A percentile compares a stretch with the other conserved stretches of the same genome.
Evolutionary conservation across 2,329 filamentous ascomycete species (phyloP).

Genomic region (Rhytidhysteron rufulum): DNA sequence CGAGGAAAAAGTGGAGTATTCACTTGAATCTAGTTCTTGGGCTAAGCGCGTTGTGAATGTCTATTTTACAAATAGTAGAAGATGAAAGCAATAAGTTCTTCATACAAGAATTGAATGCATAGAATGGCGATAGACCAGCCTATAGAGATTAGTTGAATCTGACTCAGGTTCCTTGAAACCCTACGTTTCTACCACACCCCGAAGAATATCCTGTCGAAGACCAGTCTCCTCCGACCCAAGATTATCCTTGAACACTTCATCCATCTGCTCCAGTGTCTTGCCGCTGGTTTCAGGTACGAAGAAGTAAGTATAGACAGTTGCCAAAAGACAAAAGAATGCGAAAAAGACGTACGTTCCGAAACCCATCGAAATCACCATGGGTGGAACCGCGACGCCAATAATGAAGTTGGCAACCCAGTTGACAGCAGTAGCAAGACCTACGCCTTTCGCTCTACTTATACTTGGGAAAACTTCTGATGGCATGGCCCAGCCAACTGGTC

Average conservation of each 20-base stretch:
- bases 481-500: slow-evolving; percentile 49
- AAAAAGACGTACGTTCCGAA: slow-evolving; percentile 42
- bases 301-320: slow-evolving; percentile 32
- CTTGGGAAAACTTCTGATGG: slow-evolving; percentile 62
- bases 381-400: slow-evolving; percentile 61
- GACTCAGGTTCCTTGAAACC: no score
- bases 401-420: slow-evolving; percentile 66
- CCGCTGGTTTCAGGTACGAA: slow-evolving; percentile 34
- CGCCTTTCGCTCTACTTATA: slow-evolving; percentile 60
- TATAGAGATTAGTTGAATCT: no score
- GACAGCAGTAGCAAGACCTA: slow-evolving; percentile 59
- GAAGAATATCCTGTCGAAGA: no score
- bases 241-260: slow-evolving; percentile 35
- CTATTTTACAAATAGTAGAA: no score
- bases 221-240: no score
- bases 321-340: slow-evolving; percentile 31
- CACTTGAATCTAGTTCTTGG: no score
- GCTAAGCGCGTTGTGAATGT: no score
- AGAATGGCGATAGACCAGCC: no score
- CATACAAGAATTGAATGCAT: no score
- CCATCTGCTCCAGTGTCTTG: slow-evolving; percentile 34
- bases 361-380: slow-evolving; percentile 56
- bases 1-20: no score
- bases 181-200: no score
- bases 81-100: no score